Evolutionary conservation across 2,329 filamentous ascomycete genomes (phyloP), one percentile per base, ranked within the genome.

Genomic region (Verruconis gallopava): DNA sequence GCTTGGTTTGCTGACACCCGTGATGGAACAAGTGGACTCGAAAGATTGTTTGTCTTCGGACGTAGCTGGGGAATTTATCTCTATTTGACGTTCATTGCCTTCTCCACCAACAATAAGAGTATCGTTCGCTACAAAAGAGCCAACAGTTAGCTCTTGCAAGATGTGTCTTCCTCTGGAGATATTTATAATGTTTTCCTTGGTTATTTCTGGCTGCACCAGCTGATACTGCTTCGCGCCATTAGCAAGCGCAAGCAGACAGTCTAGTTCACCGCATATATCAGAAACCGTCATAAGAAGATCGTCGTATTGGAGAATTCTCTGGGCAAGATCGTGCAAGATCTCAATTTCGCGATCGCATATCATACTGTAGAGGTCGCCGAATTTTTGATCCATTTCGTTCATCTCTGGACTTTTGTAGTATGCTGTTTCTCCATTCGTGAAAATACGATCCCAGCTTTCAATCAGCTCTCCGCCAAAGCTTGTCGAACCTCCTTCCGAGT

Each of bases 381-480:
- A 79, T 44, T 81, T 72, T 6, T 73, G 67, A 53, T 96, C 89
- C 60, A 98, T 72, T 47, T 88, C 78, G 44, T 66, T 71, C 79
- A 93, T 93, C 44, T 79, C 72, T 4, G 62, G 67, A 48, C 88
- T 94, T 56, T 96, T 98, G 66, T 88, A 96, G 57, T 91, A 94
- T 0, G 77, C 76, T 40, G 73, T 68, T 2, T 72, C 75, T 14
- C 55, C 50, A n/a, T 18, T 40, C 20, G 81, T 68, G 51, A 96
- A 94, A 55, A 82, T 77, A 43, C 75, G 73, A 46, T 86, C 75
- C 91, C 89, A 98, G 0, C 62, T 60, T 43, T 77, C 77, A 13
- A 69, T 65, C 1, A 64, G 55, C 3, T 65, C 56, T 1, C 83
- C 83, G 49, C 76, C 69, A 49, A 80, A 88, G 9, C 73, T 64